A percentile compares a stretch with the other conserved stretches of the same genome.
These are phyloP conservation scores for Colletotrichum magnum DNA, from an alignment of 2,329 filamentous ascomycete species.

Conservation along the genomic window DNA sequence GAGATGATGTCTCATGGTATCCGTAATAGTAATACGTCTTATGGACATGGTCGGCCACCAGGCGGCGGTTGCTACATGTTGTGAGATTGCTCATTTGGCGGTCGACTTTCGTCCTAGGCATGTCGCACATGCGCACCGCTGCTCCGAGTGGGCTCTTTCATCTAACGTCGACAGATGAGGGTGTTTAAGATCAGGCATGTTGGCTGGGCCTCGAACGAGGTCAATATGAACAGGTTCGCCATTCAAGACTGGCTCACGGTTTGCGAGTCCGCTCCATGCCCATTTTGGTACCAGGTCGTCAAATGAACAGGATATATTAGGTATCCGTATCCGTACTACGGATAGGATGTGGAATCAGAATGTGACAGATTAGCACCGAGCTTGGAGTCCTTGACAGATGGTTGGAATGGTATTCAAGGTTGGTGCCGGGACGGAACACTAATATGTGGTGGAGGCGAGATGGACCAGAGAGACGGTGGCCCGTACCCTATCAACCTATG, in stretches of 20 bases:
- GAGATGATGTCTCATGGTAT: too few species aligned
- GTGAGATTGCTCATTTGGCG: slow-evolving; percentile 20
- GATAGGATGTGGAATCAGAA: slow-evolving; percentile 28
- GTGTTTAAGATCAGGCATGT: slow-evolving; percentile 1
- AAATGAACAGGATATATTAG: slow-evolving; percentile 3
- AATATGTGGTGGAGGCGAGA: neutral
- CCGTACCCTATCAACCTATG: too few species aligned
- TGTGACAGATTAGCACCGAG: slow-evolving; percentile 20
- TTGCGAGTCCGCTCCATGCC: neutral
- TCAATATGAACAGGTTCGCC: neutral
- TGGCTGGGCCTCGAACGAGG: neutral
- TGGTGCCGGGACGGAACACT: neutral
- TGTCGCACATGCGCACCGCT: slow-evolving; percentile 1
- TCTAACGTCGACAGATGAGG: slow-evolving; percentile 11
- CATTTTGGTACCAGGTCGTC: slow-evolving; percentile 24
- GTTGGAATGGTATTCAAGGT: slow-evolving; percentile 14
- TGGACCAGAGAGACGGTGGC: neutral
- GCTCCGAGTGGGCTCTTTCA: slow-evolving; percentile 19
- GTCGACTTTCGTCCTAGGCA: slow-evolving; percentile 26
- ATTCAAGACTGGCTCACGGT: neutral
- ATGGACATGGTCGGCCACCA: too few species aligned
- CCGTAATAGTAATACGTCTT: too few species aligned
- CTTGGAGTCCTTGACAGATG: slow-evolving; percentile 12
- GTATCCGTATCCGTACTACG: too few species aligned
- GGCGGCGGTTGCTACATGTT: slow-evolving; percentile 13